Evolutionary conservation across 768 basidiomycete species (phyloP).

Genomic region (Chiua virens): DNA sequence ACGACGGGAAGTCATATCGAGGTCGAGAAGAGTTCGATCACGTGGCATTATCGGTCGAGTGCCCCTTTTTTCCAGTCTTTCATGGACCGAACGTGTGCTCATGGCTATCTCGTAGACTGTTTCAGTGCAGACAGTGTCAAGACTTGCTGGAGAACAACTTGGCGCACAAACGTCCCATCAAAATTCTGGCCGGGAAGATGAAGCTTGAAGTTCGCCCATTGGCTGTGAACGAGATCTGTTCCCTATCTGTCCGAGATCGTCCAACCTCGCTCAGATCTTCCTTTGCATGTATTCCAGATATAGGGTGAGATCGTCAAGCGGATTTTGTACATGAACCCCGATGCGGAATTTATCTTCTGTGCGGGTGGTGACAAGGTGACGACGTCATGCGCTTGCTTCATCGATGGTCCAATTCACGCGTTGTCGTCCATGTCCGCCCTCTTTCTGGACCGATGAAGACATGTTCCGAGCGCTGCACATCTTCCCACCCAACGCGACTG

Average conservation of each 20-base stretch:
- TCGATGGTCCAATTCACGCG: background rate
- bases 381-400: background rate
- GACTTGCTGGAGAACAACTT: conserved; percentile 94
- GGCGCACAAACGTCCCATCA: conserved; percentile 90
- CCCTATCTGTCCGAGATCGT: background rate
- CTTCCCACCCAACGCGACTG: conserved; percentile 43
- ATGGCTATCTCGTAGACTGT: conserved; percentile 49
- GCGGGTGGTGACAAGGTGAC: conserved; percentile 95
- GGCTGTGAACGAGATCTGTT: conserved; percentile 85
- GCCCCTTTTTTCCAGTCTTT: background rate
- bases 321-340: conserved; percentile 88
- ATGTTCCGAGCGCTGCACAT: conserved; percentile 92
- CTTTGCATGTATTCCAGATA: background rate
- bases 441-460: conserved; percentile 89
- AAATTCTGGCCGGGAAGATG: conserved; percentile 97
- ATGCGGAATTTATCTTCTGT: conserved; percentile 95
- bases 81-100: background rate
- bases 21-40: conserved; percentile 95
- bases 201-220: conserved; percentile 95
- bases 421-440: conserved; percentile 2
- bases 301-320: conserved; percentile 96
- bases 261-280: background rate
- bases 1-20: conserved; percentile 97
- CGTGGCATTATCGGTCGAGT: conserved; percentile 92
- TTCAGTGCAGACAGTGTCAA: conserved; percentile 96